Conservation (phyloP, 129 eudicot genomes). For the Flaveria robusta region DNA sequence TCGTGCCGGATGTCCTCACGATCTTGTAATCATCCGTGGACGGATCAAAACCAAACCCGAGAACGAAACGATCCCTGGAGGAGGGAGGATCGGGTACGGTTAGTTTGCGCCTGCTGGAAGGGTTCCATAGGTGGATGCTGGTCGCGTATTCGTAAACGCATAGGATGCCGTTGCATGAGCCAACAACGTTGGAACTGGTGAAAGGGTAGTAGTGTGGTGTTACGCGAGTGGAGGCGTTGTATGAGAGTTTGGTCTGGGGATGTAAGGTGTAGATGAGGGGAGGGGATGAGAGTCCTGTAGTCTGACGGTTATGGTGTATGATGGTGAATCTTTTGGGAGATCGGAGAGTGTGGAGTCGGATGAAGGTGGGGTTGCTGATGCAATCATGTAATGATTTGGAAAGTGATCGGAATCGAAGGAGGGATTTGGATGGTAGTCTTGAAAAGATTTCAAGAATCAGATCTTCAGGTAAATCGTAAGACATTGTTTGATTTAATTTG, state of each 20-base stretch:
- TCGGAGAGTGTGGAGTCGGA: neutral
- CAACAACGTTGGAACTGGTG: neutral
- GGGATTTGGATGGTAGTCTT: neutral
- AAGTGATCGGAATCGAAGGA: neutral
- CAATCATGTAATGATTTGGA: neutral
- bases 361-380: neutral
- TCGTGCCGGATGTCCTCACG: neutral
- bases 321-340: neutral
- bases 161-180: neutral
- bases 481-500: no score
- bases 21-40: neutral
- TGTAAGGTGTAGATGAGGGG: no score
- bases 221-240: no score
- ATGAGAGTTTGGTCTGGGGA: no score
- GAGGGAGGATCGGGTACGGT: neutral
- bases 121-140: neutral
- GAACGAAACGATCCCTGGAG: neutral
- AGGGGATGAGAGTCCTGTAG: no score
- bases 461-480: neutral
- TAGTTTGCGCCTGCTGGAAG: neutral
- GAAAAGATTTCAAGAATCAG: neutral
- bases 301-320: neutral
- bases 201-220: neutral
- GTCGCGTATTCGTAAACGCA: neutral
- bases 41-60: neutral